Evolutionary conservation across 1,139 yeast genomes (phyloP), one percentile per base, ranked within the genome.

Genomic region (Lodderomyces jiufengensis): DNA sequence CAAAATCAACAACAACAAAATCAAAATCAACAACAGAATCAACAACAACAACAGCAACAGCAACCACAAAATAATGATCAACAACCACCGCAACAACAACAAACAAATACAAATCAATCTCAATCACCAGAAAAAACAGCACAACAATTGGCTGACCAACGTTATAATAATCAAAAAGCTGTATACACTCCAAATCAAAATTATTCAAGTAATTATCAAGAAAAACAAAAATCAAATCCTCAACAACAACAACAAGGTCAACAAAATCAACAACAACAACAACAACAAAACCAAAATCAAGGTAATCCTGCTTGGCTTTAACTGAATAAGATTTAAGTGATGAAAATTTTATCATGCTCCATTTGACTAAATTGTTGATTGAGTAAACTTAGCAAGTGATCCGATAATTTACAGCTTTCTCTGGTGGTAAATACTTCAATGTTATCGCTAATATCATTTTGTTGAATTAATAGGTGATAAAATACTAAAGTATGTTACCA

Each of bases 141-240:
- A 18, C 37, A 37, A 31, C 40, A 37, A 22, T 31, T 34, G n/a
- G 20, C 38, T 22, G 41, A 38, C 28, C 47, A 38, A 30, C 44
- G 44, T 29, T 39, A 39, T 29, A 45, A 43, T 31, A 42, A 31
- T 29, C 44, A 42, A 38, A 37, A 44, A 27, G 40, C 37, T 11
- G 31, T 39, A 24, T 40, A 40, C 24, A 43, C 41, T 27, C 48
- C 39, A 27, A 39, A 32, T 15, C 40, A 30, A 29, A 36, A 21
- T 18, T 39, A 33, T 24, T 32, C 33, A 20, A 32, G 24, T 23
- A 31, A 34, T 16, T 61, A 55, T 41, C 59, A 57, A 38, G 52
- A 64, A 33, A 54, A 51, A 36, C 71, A 70, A 5, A 42, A 34
- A 39, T 28, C 37, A 21, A 37, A 36, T 8, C 46, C 33, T 29